These are phyloP conservation scores for Gossypium bickii DNA, from an alignment of 345 rosid genomes.

Conservation along the genomic window DNA sequence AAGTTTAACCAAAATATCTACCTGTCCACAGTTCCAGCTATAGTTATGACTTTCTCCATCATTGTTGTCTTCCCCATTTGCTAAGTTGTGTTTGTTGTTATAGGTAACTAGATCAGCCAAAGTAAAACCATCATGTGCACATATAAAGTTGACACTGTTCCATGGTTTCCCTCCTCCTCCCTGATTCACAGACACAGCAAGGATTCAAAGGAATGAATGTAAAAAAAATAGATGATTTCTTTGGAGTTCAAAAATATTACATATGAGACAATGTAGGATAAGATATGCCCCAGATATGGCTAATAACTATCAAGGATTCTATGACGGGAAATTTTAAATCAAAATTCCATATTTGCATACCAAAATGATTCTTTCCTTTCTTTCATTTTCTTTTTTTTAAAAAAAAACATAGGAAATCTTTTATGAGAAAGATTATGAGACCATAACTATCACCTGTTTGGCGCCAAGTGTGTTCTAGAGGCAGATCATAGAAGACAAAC, in stretches of 20 bases:
- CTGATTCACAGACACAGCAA: slow-evolving; percentile 38
- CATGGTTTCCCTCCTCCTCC: slow-evolving; percentile 94
- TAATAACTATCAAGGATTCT: not conserved
- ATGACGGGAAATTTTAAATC: not conserved
- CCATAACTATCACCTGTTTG: not conserved
- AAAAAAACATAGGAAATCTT: not conserved
- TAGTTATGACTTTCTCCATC: slow-evolving; percentile 90
- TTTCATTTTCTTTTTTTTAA: too few relatives aligned
- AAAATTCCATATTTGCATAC: not conserved
- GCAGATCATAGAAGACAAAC: slow-evolving; percentile 28
- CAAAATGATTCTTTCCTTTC: not conserved
- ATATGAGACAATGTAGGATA: not conserved
- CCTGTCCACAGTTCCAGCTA: slow-evolving; percentile 99
- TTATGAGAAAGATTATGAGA: not conserved
- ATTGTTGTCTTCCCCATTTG: slow-evolving; percentile 89
- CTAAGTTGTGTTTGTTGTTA: slow-evolving; percentile 83
- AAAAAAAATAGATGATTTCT: not conserved
- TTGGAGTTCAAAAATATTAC: not conserved
- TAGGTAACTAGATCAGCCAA: slow-evolving; percentile 85
- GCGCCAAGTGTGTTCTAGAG: not conserved
- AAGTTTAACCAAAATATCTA: slow-evolving; percentile 13
- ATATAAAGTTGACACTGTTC: slow-evolving; percentile 87
- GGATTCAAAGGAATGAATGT: not conserved
- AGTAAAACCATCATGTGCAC: slow-evolving; percentile 96
- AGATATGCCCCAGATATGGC: not conserved